Evolutionary conservation across 768 basidiomycete species (phyloP).

Genomic region (Tephrocybe rancida): DNA sequence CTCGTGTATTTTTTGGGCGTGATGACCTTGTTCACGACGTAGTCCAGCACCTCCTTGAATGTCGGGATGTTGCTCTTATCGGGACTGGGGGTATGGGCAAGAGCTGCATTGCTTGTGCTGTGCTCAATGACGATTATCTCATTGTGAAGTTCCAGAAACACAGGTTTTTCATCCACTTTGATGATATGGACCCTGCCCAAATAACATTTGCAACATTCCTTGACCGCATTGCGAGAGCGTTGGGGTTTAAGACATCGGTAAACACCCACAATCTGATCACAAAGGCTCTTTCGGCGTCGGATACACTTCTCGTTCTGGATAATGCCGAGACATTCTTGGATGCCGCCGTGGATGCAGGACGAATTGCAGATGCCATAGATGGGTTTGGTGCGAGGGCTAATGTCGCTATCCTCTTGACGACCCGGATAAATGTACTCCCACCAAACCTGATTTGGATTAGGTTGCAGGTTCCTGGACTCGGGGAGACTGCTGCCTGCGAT

Average conservation of each 20-base stretch:
- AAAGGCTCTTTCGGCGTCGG: not conserved
- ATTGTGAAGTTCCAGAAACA: not conserved
- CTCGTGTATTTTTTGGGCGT: constrained; percentile 6
- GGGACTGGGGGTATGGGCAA: constrained; percentile 12
- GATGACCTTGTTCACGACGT: not conserved
- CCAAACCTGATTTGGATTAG: constrained; percentile 8
- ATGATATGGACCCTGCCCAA: constrained; percentile 8
- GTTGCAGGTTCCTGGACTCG: constrained; percentile 6
- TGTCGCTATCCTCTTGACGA: constrained; percentile 15
- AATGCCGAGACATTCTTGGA: constrained; percentile 18
- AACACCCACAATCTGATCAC: not conserved
- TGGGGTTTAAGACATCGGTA: not conserved
- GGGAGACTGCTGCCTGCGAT: constrained; percentile 4
- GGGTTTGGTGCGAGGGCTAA: constrained; percentile 6
- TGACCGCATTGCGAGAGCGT: not conserved
- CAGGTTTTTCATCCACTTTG: constrained; percentile 7
- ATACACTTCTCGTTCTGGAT: constrained; percentile 14
- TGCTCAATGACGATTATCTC: constrained; percentile 1
- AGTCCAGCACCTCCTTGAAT: not conserved
- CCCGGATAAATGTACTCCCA: constrained; percentile 5
- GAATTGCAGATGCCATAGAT: constrained; percentile 9
- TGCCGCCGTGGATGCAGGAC: constrained; percentile 8
- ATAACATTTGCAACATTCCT: constrained; percentile 4
- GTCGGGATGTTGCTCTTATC: constrained; percentile 5
- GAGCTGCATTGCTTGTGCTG: constrained; percentile 1